Conservation (phyloP, 768 basidiomycete genomes). For the Leccinum rimulosum region DNA sequence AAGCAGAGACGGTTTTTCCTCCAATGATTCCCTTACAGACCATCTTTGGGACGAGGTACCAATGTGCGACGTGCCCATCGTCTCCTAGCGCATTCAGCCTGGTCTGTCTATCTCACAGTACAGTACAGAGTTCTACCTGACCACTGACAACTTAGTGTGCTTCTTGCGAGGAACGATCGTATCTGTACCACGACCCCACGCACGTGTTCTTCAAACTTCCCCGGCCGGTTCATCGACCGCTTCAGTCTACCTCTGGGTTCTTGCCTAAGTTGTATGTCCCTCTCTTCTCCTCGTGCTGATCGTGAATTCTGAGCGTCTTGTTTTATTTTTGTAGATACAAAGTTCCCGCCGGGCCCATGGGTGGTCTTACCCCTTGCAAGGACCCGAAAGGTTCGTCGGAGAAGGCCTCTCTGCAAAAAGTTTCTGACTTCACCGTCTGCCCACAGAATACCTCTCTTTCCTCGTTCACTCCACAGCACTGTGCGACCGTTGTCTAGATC, state of each 20-base stretch:
- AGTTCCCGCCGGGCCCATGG: slow-evolving; percentile 55
- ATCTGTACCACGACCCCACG: slow-evolving; percentile 75
- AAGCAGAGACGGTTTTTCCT: background rate
- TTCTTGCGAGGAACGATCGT: slow-evolving; percentile 75
- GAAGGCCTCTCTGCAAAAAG: background rate
- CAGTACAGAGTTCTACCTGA: background rate
- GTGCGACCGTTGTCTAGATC: slow-evolving; percentile 84
- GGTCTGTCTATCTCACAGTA: slow-evolving; percentile 38
- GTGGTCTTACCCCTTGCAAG: slow-evolving; percentile 33
- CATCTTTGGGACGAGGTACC: slow-evolving; percentile 79
- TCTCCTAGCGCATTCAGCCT: slow-evolving; percentile 67
- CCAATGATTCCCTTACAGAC: slow-evolving; percentile 37
- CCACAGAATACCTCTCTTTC: slow-evolving; percentile 56
- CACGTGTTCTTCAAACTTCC: slow-evolving; percentile 89
- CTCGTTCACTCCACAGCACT: slow-evolving; percentile 66
- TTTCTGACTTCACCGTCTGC: background rate
- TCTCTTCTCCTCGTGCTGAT: background rate
- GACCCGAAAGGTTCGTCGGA: slow-evolving; percentile 56
- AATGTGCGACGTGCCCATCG: slow-evolving; percentile 89
- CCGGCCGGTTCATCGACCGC: slow-evolving; percentile 66
- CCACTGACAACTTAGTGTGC: slow-evolving; percentile 54
- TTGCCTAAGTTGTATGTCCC: slow-evolving; percentile 62
- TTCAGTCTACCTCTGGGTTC: slow-evolving; percentile 55
- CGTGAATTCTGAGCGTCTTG: slow-evolving; percentile 9
- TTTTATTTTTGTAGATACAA: slow-evolving; percentile 49